Evolutionary conservation across 2,329 filamentous ascomycete genomes (phyloP).

Genomic region (Tolypocladium inflatum): DNA sequence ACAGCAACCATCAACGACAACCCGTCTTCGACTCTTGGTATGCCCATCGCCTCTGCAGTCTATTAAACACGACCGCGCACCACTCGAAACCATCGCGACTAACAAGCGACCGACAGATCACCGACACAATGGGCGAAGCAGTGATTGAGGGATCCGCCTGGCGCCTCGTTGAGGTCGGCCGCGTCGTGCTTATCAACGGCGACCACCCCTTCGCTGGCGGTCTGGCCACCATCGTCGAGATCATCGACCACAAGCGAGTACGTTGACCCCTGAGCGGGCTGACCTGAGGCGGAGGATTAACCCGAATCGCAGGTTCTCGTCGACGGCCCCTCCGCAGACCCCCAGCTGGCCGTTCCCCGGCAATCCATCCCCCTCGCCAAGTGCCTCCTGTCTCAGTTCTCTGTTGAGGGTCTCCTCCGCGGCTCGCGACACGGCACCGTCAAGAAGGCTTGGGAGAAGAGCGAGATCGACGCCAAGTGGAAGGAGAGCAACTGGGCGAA

Average conservation of each 20-base stretch:
- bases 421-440: slow-evolving; percentile 74
- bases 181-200: slow-evolving; percentile 82
- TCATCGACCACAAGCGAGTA: slow-evolving; percentile 99
- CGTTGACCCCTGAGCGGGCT: slow-evolving; percentile 33
- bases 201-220: slow-evolving; percentile 73
- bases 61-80: slow-evolving; percentile 7
- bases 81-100: slow-evolving; percentile 19
- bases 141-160: slow-evolving; percentile 74
- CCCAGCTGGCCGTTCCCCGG: slow-evolving; percentile 73
- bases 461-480: slow-evolving; percentile 90
- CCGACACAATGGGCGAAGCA: slow-evolving; percentile 72
- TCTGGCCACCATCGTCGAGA: slow-evolving; percentile 93
- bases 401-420: slow-evolving; percentile 78
- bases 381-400: slow-evolving; percentile 81
- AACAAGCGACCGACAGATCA: slow-evolving; percentile 35
- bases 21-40: slow-evolving; percentile 30
- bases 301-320: slow-evolving; percentile 66
- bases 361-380: slow-evolving; percentile 76
- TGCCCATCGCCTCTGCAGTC: slow-evolving; percentile 18
- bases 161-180: slow-evolving; percentile 98
- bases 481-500: slow-evolving; percentile 86
- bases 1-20: slow-evolving; percentile 28
- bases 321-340: slow-evolving; percentile 81
- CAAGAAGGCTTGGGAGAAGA: slow-evolving; percentile 83
- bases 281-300: not conserved